phyloP scores from a whole-genome alignment of 768 basidiomycete species.

The Mycena metata region DNA sequence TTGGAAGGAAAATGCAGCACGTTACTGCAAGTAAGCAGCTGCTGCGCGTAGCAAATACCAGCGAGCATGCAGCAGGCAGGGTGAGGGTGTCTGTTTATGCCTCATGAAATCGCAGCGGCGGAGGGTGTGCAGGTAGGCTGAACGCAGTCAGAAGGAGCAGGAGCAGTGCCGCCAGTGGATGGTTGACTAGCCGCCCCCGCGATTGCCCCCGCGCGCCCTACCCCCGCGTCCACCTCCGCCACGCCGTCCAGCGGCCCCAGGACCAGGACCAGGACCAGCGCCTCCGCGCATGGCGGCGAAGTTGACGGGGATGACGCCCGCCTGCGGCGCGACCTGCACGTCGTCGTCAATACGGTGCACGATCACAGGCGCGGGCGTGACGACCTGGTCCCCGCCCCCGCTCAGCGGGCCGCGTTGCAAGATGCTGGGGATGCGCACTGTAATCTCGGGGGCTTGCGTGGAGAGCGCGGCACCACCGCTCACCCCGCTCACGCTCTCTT shows the following conservation, averaged over 20 bases:
- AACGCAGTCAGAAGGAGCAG: no score
- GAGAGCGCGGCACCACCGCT: constrained; percentile 25
- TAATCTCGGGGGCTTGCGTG: not conserved
- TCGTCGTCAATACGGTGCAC: constrained; percentile 35
- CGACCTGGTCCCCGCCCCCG: constrained; percentile 8
- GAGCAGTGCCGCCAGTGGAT: no score
- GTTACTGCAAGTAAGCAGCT: not conserved
- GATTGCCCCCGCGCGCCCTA: constrained; percentile 7
- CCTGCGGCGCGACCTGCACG: constrained; percentile 29
- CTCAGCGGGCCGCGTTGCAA: constrained; percentile 18
- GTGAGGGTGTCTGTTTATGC: constrained; percentile 14
- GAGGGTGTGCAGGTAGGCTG: constrained; percentile 1
- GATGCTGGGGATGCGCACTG: constrained; percentile 30
- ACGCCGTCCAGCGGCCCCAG: constrained; percentile 9
- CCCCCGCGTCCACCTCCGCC: constrained; percentile 20
- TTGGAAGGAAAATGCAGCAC: not conserved
- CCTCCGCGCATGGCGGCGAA: constrained; percentile 1
- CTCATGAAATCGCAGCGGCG: constrained; percentile 21
- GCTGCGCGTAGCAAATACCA: not conserved
- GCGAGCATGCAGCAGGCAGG: constrained; percentile 16
- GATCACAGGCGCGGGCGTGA: constrained; percentile 26
- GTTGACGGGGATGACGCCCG: constrained; percentile 31
- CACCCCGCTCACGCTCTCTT: constrained; percentile 35
- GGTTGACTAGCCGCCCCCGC: constrained; percentile 15
- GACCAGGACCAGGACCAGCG: no score